These are phyloP conservation scores for Candida khao-thaluensis DNA, from an alignment of 805 yeast species.

Conservation along the genomic window DNA sequence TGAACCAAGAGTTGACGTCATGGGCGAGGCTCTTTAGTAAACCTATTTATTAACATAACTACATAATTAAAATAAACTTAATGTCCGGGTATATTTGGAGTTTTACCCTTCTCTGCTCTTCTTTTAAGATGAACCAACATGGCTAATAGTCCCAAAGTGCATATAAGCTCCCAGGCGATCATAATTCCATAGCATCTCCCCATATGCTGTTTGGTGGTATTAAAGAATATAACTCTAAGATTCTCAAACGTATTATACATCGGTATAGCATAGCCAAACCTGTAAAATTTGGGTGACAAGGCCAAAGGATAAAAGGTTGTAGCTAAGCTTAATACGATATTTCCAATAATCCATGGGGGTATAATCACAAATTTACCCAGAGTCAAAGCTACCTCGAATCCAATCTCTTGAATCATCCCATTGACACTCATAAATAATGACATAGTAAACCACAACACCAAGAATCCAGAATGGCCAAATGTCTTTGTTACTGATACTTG, in stretches of 20 bases:
- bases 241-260: constrained; percentile 33
- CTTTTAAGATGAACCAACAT: constrained; percentile 8
- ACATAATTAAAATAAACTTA: too few species aligned
- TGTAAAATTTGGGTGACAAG: constrained; percentile 29
- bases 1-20: constrained; percentile 23
- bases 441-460: constrained; percentile 34
- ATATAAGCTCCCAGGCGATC: constrained; percentile 28
- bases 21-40: constrained; percentile 18
- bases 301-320: constrained; percentile 35
- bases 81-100: too few species aligned
- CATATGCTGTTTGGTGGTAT: constrained; percentile 33
- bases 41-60: too few species aligned
- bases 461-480: constrained; percentile 31
- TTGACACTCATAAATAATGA: constrained; percentile 28
- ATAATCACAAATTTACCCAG: constrained; percentile 20
- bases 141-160: constrained; percentile 16
- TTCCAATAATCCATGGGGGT: constrained; percentile 32
- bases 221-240: constrained; percentile 32
- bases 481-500: constrained; percentile 24
- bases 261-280: constrained; percentile 38
- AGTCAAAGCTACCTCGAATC: constrained; percentile 20
- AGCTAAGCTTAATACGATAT: constrained; percentile 29
- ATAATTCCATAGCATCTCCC: constrained; percentile 32
- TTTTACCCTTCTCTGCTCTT: too few species aligned
- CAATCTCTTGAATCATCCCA: constrained; percentile 29